Evolutionary conservation across 1,139 yeast species (phyloP), one percentile per base, ranked within the genome.

Genomic region (Suhomyces maxii): DNA sequence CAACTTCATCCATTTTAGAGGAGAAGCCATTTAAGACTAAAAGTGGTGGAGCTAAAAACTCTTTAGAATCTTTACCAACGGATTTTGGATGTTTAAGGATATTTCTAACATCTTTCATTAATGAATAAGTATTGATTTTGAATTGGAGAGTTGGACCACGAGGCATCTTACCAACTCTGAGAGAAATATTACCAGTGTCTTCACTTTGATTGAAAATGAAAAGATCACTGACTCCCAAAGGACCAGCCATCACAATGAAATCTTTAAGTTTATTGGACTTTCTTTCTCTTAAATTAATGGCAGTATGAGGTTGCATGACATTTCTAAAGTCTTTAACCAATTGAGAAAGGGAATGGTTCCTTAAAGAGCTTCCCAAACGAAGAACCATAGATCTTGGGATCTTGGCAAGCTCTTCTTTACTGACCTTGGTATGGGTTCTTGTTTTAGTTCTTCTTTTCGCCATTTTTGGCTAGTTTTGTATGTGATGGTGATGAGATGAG

Each of bases 301-400:
- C 97, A 5, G 99, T 93, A 59, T 93, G 96, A 26, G 99, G 99
- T 63, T 89, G 95, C 97, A 93, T 90, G 53, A 89, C 82, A 53
- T 80, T 81, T 63, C 99, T 80, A 66, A 91, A 84, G 65, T 93
- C 99, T 53, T 79, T 77, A 14, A 91, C 97, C 50, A 93, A 75
- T 65, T 89, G 96, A 37, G 88, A 77, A 53, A 95, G 72, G 3
- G 96, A 82, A 57, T 86, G 90, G 61, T 93, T 91, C 44, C 83
- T 82, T 59, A 88, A 76, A 26, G 95, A 82, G 13, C 84, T 73
- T 3, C 97, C 97, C 46, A 91, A 78, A 58, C 93, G 83, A 55
- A 93, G 79, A 49, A 95, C 98, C 96, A 91, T 89, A 6, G 97
- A 89, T 59, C 87, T 79, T 14, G 99, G 99, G 51, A 89, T 82